Conservation (phyloP, 352 stramenopile species). For the Pythium oligandrum region DNA sequence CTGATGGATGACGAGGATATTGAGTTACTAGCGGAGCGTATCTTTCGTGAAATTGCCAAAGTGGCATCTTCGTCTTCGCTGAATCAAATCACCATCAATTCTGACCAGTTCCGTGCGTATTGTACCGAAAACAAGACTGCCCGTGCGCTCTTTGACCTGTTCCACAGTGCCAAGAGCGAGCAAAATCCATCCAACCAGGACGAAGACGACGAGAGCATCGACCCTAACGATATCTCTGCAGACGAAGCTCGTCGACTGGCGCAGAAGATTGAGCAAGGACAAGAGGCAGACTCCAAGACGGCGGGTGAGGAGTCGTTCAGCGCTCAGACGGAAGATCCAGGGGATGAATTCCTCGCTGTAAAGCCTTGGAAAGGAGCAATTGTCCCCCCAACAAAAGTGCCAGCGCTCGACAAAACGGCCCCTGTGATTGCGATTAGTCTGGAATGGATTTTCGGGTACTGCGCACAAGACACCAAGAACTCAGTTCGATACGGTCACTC, state of each 20-base stretch:
- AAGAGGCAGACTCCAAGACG: no score
- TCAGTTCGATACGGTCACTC: slow-evolving; percentile 72
- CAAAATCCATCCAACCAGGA: slow-evolving; percentile 3
- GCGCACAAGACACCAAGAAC: slow-evolving; percentile 69
- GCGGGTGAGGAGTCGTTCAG: no score
- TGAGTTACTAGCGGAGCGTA: slow-evolving; percentile 45
- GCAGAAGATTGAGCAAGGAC: no score
- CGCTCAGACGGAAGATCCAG: slow-evolving; percentile 19
- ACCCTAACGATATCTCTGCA: not conserved
- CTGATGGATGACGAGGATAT: slow-evolving; percentile 64
- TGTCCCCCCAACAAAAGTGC: slow-evolving; percentile 55
- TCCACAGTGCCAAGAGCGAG: slow-evolving; percentile 36
- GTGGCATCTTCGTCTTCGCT: slow-evolving; percentile 15
- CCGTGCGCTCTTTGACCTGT: slow-evolving; percentile 55
- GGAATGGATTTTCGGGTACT: slow-evolving; percentile 93
- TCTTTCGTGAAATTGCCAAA: slow-evolving; percentile 68
- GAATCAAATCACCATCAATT: slow-evolving; percentile 49
- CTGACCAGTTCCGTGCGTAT: slow-evolving; percentile 74
- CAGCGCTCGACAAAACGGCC: slow-evolving; percentile 43
- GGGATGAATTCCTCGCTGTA: slow-evolving; percentile 80
- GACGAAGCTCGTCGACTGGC: no score
- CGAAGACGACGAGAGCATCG: slow-evolving; percentile 2
- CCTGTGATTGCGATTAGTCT: slow-evolving; percentile 71
- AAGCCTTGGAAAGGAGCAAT: slow-evolving; percentile 87
- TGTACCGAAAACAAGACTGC: slow-evolving; percentile 60